Evolutionary conservation across 2,329 filamentous ascomycete species (phyloP), one percentile per base, ranked within the genome.

Genomic region (Madurella mycetomatis): DNA sequence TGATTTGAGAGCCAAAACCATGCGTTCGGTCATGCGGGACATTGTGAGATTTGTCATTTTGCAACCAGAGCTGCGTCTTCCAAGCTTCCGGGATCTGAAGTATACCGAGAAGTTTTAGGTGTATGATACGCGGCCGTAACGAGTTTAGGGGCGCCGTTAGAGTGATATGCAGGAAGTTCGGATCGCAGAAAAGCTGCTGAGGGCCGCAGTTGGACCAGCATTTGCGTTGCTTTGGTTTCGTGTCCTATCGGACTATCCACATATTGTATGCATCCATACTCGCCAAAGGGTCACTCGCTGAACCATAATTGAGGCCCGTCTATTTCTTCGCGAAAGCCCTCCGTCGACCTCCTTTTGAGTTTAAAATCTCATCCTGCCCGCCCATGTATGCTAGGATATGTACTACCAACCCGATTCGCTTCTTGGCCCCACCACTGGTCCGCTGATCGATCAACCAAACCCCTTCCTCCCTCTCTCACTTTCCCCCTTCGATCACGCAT

Each of bases 401-500:
- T 25, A 25, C 3, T 25, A 25, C 25, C 25, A 25, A 25, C 25
- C 25, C 25, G 25, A 37, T 37, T 9, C 34, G 2, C 34, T 37
- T 37, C 34, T 9, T 4, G 4, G 4, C 13, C 13, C 34, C 4
- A 5, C 34, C 9, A 5, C 4, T 15, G 34, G 12, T 37, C 9
- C 9, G 34, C 11, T 32, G 17, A 41, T 34, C 16, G 41, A 42
- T 16, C 37, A n/a, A n/a, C n/a, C n/a, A n/a, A n/a, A n/a, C n/a
- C n/a, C n/a, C n/a, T n/a, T n/a, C n/a, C n/a, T n/a, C n/a, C n/a
- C n/a, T n/a, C n/a, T n/a, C n/a, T n/a, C n/a, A n/a, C n/a, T n/a
- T n/a, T 15, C 18, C 44, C 16, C 9, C 11, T 25, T 19, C 17
- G 9, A 16, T 62, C 66, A 84, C 54, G 78, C 78, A 76, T 95